These are phyloP conservation scores for Fusarium nygamai DNA, from an alignment of 2,329 filamentous ascomycete genomes.

Conservation along the genomic window DNA sequence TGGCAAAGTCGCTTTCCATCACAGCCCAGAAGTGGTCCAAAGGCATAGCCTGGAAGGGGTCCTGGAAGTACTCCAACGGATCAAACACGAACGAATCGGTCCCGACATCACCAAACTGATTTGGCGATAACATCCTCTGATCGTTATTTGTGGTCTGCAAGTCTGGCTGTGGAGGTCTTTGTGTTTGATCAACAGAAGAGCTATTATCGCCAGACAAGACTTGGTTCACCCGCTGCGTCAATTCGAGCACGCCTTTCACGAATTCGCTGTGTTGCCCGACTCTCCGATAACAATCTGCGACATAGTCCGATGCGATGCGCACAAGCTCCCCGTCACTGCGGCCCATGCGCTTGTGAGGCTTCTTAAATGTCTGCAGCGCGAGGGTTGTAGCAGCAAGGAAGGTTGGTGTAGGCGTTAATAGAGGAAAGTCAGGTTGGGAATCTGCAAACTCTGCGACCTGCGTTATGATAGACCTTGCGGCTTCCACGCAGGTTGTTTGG, in stretches of 20 bases:
- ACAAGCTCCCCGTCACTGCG: conserved; percentile 37
- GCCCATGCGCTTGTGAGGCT: conserved; percentile 38
- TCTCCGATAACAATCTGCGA: conserved; percentile 22
- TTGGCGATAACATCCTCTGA: conserved; percentile 11
- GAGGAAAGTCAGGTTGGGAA: conserved; percentile 14
- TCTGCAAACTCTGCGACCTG: conserved; percentile 36
- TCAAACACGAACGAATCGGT: conserved; percentile 16
- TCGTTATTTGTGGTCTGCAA: neutral
- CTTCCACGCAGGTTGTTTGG: conserved; percentile 33
- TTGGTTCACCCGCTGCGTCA: conserved; percentile 27
- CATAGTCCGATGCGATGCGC: conserved; percentile 21
- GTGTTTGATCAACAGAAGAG: conserved; percentile 6
- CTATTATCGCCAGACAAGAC: conserved; percentile 22
- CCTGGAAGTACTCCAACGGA: conserved; percentile 32
- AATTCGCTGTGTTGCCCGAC: conserved; percentile 30
- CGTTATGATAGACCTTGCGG: conserved; percentile 32
- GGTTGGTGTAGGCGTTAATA: conserved; percentile 26
- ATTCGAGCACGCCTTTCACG: conserved; percentile 19
- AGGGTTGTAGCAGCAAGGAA: conserved; percentile 33
- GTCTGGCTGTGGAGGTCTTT: conserved; percentile 1
- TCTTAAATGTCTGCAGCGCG: conserved; percentile 34
- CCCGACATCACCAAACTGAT: neutral
- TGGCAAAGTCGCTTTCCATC: conserved; percentile 34
- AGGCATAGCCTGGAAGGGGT: conserved; percentile 39
- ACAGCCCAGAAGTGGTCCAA: conserved; percentile 41